Evolutionary conservation across 495 filamentous ascomycete genomes (phyloP), one percentile per base, ranked within the genome.

Genomic region (Peziza echinospora): DNA sequence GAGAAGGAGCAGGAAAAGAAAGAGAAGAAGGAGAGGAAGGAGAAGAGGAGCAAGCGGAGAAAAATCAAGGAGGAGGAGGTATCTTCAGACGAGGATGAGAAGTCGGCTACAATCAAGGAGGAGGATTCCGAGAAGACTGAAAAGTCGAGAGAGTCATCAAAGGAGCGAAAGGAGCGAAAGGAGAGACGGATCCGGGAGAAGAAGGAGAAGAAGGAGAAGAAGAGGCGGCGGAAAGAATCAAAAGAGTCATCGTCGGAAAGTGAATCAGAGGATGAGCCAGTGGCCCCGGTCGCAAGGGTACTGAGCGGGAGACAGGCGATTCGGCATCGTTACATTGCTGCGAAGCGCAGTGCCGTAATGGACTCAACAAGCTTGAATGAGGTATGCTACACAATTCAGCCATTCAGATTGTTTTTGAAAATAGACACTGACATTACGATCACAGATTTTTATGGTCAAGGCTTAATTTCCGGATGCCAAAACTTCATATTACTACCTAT

Each of bases 361-460:
- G 57, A 59, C 47, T 48, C 49, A n/a, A 49, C 49, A 44, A 51
- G 57, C n/a, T 47, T 60, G 40, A 59, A 59, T 49, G 57, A 59
- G 57, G 57, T 59, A 41, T 48, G 56, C 48, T n/a, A n/a, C n/a
- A n/a, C n/a, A n/a, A n/a, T n/a, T n/a, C n/a, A n/a, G n/a, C n/a
- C n/a, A n/a, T n/a, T n/a, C 24, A 13, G 23, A 8, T 19, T n/a
- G 41, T 26, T 5, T 16, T 3, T 5, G 44, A 19, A 21, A 19
- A 5, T 1, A 3, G 13, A 11, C 9, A 43, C 17, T 21, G 5
- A 21, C 21, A 48, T 45, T 23, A 5, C 21, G 21, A 3, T 2
- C 24, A 26, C 28, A 59, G 56, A 59, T 59, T 52, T 50, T 59
- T 17, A 59, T 59, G 56, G 53, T 59, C 5, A 59, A 58, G 26